These are phyloP conservation scores for Syzygium jambos DNA, from an alignment of 345 rosid species.

Conservation along the genomic window DNA sequence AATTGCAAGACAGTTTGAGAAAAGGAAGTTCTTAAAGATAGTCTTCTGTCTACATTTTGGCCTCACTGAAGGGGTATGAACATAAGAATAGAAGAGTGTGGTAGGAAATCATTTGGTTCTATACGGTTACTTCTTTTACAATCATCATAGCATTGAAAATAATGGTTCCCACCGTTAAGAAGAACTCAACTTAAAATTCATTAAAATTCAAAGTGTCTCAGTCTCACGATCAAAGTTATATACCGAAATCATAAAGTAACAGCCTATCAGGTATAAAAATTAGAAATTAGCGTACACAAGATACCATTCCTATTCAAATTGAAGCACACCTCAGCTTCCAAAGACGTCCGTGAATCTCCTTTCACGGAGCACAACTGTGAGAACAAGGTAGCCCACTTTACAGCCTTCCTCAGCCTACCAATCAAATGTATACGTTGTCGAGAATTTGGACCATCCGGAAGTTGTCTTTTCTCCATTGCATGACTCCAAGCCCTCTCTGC, in stretches of 20 bases:
- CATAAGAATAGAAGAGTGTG: background rate
- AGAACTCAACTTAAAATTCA: background rate
- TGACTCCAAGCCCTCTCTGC: constrained; percentile 99
- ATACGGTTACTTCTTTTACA: background rate
- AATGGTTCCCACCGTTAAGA: background rate
- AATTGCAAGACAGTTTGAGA: background rate
- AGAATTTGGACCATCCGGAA: constrained; percentile 91
- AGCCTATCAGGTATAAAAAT: background rate
- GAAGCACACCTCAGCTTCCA: constrained; percentile 82
- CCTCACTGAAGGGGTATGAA: background rate
- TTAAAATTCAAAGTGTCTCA: background rate
- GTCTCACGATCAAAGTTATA: background rate
- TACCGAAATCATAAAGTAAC: background rate
- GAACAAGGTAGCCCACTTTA: constrained; percentile 83
- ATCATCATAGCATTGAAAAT: background rate
- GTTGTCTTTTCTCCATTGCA: constrained; percentile 98
- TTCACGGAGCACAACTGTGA: constrained; percentile 65
- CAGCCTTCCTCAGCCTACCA: constrained; percentile 95
- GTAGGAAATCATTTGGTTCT: background rate
- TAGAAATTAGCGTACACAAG: background rate
- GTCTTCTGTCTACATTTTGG: background rate
- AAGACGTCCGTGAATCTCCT: constrained; percentile 85
- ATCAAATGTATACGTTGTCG: constrained; percentile 78
- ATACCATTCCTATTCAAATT: background rate
- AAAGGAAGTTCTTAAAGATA: background rate